Conservation (phyloP, 202 grass and related monocot genomes). For the Saccharum hybrid region DNA sequence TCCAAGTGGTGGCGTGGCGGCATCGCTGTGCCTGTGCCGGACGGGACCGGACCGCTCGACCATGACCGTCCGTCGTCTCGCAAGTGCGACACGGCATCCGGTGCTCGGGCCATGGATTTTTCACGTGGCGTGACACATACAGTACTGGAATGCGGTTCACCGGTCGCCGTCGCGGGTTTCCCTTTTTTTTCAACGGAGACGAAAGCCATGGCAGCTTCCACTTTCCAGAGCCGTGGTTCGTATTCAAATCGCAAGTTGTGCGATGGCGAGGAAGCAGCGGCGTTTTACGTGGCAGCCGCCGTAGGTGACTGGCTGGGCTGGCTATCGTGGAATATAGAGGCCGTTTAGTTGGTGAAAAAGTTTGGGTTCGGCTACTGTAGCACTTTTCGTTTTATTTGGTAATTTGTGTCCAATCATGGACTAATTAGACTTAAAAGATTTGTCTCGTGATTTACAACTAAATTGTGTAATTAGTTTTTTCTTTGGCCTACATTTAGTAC, state of each 20-base stretch:
- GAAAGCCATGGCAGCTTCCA: constrained; percentile 24
- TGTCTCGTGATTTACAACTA: no score
- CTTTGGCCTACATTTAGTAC: no score
- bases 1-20: constrained; percentile 6
- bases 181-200: background rate
- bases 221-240: background rate
- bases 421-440: no score
- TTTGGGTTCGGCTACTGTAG: no score
- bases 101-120: background rate
- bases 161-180: background rate
- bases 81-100: background rate
- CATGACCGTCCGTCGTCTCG: constrained; percentile 5
- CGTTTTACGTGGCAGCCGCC: background rate
- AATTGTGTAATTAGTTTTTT: no score
- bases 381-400: no score
- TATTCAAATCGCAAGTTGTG: background rate
- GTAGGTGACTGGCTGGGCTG: background rate
- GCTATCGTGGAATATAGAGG: background rate
- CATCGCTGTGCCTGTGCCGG: background rate
- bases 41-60: background rate
- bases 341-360: no score
- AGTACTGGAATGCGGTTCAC: background rate
- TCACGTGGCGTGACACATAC: no score
- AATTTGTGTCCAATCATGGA: no score
- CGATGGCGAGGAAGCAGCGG: background rate